A percentile compares a stretch with the other conserved stretches of the same genome.
These are phyloP conservation scores for Colletotrichum noveboracense DNA, from an alignment of 2,329 filamentous ascomycete genomes.

Conservation along the genomic window DNA sequence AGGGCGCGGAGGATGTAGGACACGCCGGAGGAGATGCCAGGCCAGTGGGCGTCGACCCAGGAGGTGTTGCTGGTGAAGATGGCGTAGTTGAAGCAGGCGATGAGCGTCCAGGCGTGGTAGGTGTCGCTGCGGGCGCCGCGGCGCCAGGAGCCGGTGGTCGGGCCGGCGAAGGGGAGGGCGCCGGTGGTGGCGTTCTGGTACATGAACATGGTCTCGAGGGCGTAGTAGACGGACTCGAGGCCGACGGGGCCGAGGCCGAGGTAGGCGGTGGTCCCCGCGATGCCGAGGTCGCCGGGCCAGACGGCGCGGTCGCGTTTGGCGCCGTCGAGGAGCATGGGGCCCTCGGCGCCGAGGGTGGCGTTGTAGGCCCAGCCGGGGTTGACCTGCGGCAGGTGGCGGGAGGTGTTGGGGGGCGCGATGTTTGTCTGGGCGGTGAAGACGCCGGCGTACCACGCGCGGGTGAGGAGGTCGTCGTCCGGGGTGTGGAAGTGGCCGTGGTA, in stretches of 20 bases:
- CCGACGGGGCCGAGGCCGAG: slow-evolving; percentile 53
- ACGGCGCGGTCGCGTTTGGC: slow-evolving; percentile 61
- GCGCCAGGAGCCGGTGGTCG: slow-evolving; percentile 24
- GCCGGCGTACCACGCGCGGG: slow-evolving; percentile 50
- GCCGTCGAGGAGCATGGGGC: slow-evolving; percentile 48
- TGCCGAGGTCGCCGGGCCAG: slow-evolving; percentile 64
- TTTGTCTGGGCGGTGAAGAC: slow-evolving; percentile 40
- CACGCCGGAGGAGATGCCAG: slow-evolving; percentile 41
- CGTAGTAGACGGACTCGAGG: slow-evolving; percentile 50
- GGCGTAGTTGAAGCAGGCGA: slow-evolving; percentile 56
- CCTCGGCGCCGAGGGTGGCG: slow-evolving; percentile 33
- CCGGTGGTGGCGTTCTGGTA: slow-evolving; percentile 33
- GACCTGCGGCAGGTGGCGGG: slow-evolving; percentile 40
- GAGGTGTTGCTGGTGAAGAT: slow-evolving; percentile 49
- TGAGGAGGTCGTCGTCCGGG: slow-evolving; percentile 48
- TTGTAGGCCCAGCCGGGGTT: slow-evolving; percentile 42
- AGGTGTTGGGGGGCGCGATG: slow-evolving; percentile 34
- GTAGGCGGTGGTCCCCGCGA: slow-evolving; percentile 54
- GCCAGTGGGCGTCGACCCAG: slow-evolving; percentile 48
- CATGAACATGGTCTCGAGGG: slow-evolving; percentile 46
- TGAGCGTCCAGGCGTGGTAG: slow-evolving; percentile 51
- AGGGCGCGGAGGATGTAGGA: slow-evolving; percentile 19
- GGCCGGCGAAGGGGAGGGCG: slow-evolving; percentile 27
- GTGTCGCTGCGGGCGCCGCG: slow-evolving; percentile 24
- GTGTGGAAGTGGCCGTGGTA: slow-evolving; percentile 50